Evolutionary conservation across 345 rosid genomes (phyloP), one percentile per base, ranked within the genome.

Genomic region (Limnanthes douglasii): DNA sequence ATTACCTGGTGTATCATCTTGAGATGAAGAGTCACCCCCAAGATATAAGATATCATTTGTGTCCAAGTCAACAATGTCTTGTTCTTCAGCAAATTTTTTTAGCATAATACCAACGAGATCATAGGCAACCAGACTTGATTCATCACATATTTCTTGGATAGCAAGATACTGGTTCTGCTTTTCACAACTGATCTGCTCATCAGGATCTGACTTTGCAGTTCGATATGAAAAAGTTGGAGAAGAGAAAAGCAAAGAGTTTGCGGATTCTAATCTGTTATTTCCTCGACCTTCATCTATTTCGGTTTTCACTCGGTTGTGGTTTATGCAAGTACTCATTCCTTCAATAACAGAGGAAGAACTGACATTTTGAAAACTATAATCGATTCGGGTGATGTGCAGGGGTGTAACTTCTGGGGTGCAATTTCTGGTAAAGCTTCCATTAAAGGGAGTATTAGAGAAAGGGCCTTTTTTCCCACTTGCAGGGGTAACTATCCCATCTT

Each of bases 121-220:
- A 64, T 76, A 69, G 11, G 79, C 76, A 56, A 71, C 62, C 57
- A 83, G 30, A 48, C 93, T 72, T 3, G 81, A 54, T 31, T 66
- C 77, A 10, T 83, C 94, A 61, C 73, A 72, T 14, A 66, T 62
- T 33, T 74, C 94, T 64, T 88, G 97, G 53, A 88, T 40, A 11
- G 65, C 44, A 6, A 88, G 72, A 46, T 83, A 83, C 17, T 49
- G 62, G 52, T 79, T 83, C 33, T 48, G 43, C 38, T 48, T 38
- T n/a, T n/a, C n/a, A 36, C 34, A 35, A 21, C 2, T 2, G 9
- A 34, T 41, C 21, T 41, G 50, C 45, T 61, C 32, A 24, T 46
- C 37, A n/a, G n/a, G n/a, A 24, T 20, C 27, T 18, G 31, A 25
- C 19, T 46, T 54, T 53, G 39, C 52, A 27, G 57, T 65, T 15